These are phyloP conservation scores for Smallanthus sonchifolius DNA, from an alignment of 129 eudicot genomes.

Conservation along the genomic window DNA sequence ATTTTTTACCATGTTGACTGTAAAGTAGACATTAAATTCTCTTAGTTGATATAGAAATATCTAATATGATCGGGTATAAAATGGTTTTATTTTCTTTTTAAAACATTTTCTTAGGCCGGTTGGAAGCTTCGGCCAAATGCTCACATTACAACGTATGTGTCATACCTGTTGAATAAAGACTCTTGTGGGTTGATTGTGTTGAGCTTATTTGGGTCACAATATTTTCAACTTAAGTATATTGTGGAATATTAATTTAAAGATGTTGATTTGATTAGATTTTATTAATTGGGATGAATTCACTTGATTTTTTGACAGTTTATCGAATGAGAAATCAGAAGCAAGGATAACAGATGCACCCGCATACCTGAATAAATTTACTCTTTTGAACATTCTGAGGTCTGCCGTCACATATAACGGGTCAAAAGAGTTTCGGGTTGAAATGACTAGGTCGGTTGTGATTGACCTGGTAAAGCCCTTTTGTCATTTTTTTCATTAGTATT, in stretches of 20 bases:
- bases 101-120: conserved; percentile 59
- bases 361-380: conserved; percentile 27
- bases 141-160: conserved; percentile 70
- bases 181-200: conserved; percentile 87
- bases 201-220: conserved; percentile 95
- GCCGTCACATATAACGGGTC: neutral
- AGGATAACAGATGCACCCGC: conserved; percentile 55
- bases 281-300: neutral
- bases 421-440: too few species aligned
- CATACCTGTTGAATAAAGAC: conserved; percentile 79
- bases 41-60: neutral
- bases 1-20: conserved; percentile 84
- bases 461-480: too few species aligned
- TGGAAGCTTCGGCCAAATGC: conserved; percentile 98
- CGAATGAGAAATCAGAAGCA: conserved; percentile 95
- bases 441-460: too few species aligned
- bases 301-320: conserved; percentile 35
- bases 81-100: neutral
- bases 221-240: conserved; percentile 65
- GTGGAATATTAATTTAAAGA: neutral
- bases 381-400: conserved; percentile 43
- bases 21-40: conserved; percentile 31
- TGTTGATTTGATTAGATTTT: neutral
- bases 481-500: too few species aligned
- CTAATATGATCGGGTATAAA: neutral